A percentile compares a stretch with the other conserved stretches of the same genome.
Conservation (phyloP, 257 asterid species). For the Capsicum rhomboideum region DNA sequence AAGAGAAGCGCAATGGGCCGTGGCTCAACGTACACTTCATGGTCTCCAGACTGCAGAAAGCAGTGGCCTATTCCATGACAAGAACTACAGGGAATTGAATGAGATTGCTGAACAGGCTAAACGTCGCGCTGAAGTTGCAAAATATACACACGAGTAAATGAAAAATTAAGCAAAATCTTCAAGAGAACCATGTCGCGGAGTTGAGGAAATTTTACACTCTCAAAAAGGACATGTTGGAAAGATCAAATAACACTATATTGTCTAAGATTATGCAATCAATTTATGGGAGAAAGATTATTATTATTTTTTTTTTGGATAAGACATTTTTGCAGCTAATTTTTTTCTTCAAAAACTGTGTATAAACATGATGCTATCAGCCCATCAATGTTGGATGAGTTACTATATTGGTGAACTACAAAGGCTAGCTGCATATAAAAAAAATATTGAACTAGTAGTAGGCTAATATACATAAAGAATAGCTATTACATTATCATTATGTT, state of each 20-base stretch:
- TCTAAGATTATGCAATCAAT: constrained; percentile 7
- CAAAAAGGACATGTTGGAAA: constrained; percentile 35
- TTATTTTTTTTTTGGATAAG: neutral
- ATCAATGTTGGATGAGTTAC: neutral
- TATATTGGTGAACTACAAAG: neutral
- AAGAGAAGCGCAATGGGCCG: constrained; percentile 53
- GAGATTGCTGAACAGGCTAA: constrained; percentile 52
- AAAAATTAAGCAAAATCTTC: neutral
- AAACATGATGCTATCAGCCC: neutral
- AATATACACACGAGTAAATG: constrained; percentile 5
- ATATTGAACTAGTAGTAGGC: neutral
- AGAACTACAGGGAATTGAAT: constrained; percentile 31
- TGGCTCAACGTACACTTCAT: constrained; percentile 47
- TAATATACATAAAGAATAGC: neutral
- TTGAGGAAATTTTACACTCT: constrained; percentile 35
- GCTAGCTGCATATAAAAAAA: neutral
- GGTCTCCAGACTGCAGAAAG: constrained; percentile 27
- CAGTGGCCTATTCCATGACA: constrained; percentile 8
- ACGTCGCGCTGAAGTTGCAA: constrained; percentile 44
- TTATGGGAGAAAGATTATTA: neutral
- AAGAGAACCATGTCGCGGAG: constrained; percentile 5
- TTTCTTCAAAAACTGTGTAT: neutral
- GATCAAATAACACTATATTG: constrained; percentile 35
- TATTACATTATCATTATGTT: neutral
- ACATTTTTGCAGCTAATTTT: neutral